Conservation (phyloP, 192 early-diverging fungal genomes). For the Mortierella claussenii region DNA sequence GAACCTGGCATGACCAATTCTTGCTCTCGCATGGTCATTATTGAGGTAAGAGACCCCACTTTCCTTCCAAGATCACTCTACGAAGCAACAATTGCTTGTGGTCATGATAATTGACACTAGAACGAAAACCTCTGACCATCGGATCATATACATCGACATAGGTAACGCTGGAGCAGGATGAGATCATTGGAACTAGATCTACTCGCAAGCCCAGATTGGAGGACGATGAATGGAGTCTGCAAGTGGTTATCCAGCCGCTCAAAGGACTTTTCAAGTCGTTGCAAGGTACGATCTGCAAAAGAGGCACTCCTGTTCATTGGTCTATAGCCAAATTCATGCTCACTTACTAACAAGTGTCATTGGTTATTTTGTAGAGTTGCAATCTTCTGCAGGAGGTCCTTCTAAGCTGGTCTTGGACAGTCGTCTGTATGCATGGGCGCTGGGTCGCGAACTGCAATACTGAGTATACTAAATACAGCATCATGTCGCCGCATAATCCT, state of each 20-base stretch:
- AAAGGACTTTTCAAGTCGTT: slow-evolving; percentile 32
- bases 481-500: no score
- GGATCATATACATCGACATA: slow-evolving; percentile 29
- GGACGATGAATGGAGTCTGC: slow-evolving; percentile 66
- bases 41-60: slow-evolving; percentile 54
- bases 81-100: no score
- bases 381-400: slow-evolving; percentile 19
- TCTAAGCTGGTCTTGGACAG: slow-evolving; percentile 58
- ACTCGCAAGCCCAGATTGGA: slow-evolving; percentile 45
- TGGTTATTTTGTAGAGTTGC: slow-evolving; percentile 32
- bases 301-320: neutral
- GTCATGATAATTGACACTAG: no score
- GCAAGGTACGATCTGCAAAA: slow-evolving; percentile 59
- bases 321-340: no score
- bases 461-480: slow-evolving; percentile 7
- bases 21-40: slow-evolving; percentile 40
- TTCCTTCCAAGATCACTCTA: no score
- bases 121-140: no score
- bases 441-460: slow-evolving; percentile 37
- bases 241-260: slow-evolving; percentile 52
- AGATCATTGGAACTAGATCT: slow-evolving; percentile 14
- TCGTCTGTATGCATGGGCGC: slow-evolving; percentile 46
- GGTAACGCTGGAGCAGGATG: slow-evolving; percentile 22
- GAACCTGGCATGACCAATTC: slow-evolving; percentile 66
- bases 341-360: no score